Base-by-base conservation (phyloP, 2,329 filamentous ascomycete genomes). In the Calycina herbarum region DNA sequence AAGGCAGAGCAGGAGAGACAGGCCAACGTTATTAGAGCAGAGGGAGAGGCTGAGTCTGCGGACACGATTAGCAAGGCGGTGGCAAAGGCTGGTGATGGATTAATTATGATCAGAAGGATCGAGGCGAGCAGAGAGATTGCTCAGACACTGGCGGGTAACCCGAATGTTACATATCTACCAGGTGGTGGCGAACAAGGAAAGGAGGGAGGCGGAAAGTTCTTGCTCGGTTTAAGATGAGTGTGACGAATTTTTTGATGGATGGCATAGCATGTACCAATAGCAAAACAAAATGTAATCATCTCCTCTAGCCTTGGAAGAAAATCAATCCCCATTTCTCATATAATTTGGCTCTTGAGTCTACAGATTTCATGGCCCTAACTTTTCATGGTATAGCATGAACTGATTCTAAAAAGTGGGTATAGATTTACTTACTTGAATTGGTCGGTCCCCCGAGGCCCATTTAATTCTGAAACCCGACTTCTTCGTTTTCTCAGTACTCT, bases 1-100 rank as follows among this genome's bases (percentile, higher is more conserved):
- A 93, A 93, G 79, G 95, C 95, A 67, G 95, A 99, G 86, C 95
- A 99, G 84, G 95, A 99, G 83, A 87, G 95, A 75, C 95, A 99
- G 82, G 95, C 95, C 73, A 98, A 95, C 82, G 95, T 99, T 76
- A 99, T 99, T 80, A 88, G 95, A 64, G 95, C 95, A 62, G 95
- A 99, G 86, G 95, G 95, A 78, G 95, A 99, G 82, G 94, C 94
- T 72, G 94, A 98, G 86, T 92, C 90, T 75, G 95, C 95, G 59
- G 95, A 99, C 64, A 96, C 93, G 70, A 98, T 99, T 78, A 90
- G 88, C 81, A 95, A 90, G 82, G 94, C 94, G 24, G 94, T 99
- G 73, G 89, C 92, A 72, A 97, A 96, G 88, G 86, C 88, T 66
- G 95, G 95, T 71, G 94, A 97, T 79, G 95, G 95, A 56, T 83